Conservation (phyloP, 305 asterid genomes). For the Solanum chacoense region DNA sequence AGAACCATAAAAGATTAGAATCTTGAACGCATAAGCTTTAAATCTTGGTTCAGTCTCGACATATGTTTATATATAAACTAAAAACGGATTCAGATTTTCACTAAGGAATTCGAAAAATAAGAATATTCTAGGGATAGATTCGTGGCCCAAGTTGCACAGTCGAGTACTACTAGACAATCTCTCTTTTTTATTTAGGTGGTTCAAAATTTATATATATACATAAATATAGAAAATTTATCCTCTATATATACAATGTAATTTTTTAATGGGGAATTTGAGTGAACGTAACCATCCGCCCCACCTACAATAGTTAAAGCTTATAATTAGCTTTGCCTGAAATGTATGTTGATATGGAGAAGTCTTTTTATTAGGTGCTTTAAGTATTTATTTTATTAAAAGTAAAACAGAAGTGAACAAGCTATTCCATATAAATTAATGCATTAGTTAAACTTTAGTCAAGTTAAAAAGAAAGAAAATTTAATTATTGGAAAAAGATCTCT, state of each 20-base stretch:
- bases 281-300: neutral
- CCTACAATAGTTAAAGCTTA: neutral
- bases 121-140: neutral
- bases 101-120: neutral
- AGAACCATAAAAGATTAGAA: neutral
- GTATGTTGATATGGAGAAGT: neutral
- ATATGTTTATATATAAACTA: neutral
- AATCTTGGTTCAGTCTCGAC: neutral
- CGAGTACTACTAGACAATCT: neutral
- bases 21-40: neutral
- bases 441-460: neutral
- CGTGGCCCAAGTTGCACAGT: neutral
- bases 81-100: no score
- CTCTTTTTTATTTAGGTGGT: neutral
- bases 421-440: neutral
- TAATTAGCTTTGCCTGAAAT: neutral
- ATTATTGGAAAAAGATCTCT: neutral
- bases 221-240: fast-evolving
- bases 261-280: fast-evolving
- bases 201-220: no score
- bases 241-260: neutral
- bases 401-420: neutral
- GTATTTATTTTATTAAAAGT: neutral
- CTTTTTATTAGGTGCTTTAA: neutral
- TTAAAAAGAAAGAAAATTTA: neutral